A percentile compares a stretch with the other conserved stretches of the same genome.
Evolutionary conservation across 768 basidiomycete genomes (phyloP).

Genomic region (Leccinum disarticulatum): DNA sequence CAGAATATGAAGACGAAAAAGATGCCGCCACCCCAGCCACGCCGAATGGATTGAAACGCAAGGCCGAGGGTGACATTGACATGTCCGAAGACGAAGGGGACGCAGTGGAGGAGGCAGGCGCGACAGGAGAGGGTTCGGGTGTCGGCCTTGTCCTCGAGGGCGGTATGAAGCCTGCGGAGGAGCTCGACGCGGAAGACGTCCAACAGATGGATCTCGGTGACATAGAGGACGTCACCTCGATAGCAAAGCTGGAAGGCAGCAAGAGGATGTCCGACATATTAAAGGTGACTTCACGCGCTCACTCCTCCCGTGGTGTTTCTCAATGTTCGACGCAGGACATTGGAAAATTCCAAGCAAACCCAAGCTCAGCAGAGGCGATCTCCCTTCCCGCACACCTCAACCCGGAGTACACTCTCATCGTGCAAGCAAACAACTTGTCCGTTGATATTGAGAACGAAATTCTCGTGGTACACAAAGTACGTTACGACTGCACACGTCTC

Average conservation of each 20-base stretch:
- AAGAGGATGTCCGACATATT: conserved; percentile 87
- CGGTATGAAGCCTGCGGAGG: conserved; percentile 91
- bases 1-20: conserved; percentile 45
- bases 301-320: background rate
- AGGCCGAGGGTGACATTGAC: conserved; percentile 53
- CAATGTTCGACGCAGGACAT: conserved; percentile 63
- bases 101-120: conserved; percentile 39
- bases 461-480: conserved; percentile 90
- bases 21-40: conserved; percentile 25
- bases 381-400: conserved; percentile 81
- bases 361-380: conserved; percentile 78
- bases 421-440: conserved; percentile 95
- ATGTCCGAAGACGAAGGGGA: conserved; percentile 57
- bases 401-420: conserved; percentile 95
- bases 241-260: conserved; percentile 87
- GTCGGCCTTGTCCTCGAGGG: conserved; percentile 76
- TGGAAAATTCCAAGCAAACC: conserved; percentile 77
- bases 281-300: conserved; percentile 46
- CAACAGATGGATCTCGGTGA: conserved; percentile 88
- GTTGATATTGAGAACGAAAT: conserved; percentile 99
- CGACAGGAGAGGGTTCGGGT: conserved; percentile 40
- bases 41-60: conserved; percentile 56
- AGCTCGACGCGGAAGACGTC: conserved; percentile 91
- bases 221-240: conserved; percentile 82
- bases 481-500: conserved; percentile 13